Evolutionary conservation across 495 filamentous ascomycete species (phyloP), one percentile per base, ranked within the genome.

Genomic region (Penicillium parvum): DNA sequence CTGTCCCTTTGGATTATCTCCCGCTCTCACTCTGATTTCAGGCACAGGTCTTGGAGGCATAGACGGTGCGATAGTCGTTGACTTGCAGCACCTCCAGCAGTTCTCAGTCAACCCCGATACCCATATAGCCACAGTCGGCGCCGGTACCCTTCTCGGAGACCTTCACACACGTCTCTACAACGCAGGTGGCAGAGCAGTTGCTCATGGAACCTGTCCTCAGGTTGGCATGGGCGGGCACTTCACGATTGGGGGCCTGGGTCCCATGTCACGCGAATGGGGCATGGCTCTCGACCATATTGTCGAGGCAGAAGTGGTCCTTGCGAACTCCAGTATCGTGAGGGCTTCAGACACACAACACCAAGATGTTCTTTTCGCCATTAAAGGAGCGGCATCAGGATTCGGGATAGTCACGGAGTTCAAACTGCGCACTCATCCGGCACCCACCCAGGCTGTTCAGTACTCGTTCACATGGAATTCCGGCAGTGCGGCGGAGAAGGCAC

Each of bases 211-310:
- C 6, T 85, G 79, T 46, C 75, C 81, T 9, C 50, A 59, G 8
- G 76, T 86, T 20, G 85, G 87, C 12, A 73, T 83, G 12, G 84
- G 81, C 11, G 87, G 87, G 3, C 87, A 91, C 59, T 69, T 77
- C 27, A 83, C 82, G 1, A 81, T 88, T 38, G 86, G 85, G 12
- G 86, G 86, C 5, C 79, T 75, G 30, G 85, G 85, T 0, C 66
- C 74, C 11, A 67, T 64, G 10, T 79, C 80, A 5, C 76, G 84
- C 8, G 69, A 76, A 35, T 86, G 75, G 75, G 85, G 86, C 10
- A 58, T 78, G 0, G 71, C 81, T 0, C 60, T 90, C 39, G 85
- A 90, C 45, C 73, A 73, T 18, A 71, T 89, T 40, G 43, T 76
- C 12, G 77, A 51, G 6, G 55, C 77, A 8, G 73, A 81, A 19